Percentiles rank a stretch among this genome's conserved stretches.
These are phyloP conservation scores for Kwoniella europaea DNA, from an alignment of 768 basidiomycete species.

Conservation along the genomic window DNA sequence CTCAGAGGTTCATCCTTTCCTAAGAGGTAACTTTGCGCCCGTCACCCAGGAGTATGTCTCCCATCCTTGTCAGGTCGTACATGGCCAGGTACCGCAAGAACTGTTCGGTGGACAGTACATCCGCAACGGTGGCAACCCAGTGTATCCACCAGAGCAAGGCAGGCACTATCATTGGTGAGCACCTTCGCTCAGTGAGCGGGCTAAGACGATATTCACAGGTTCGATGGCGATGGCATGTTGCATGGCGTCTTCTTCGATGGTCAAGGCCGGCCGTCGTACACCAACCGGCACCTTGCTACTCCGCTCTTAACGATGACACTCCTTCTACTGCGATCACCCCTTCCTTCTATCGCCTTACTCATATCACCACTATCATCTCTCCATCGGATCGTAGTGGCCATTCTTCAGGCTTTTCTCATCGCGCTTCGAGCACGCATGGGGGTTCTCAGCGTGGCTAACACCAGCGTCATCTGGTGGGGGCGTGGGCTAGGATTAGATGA, in stretches of 20 bases:
- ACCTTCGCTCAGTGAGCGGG: background rate
- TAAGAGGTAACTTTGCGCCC: slow-evolving; percentile 59
- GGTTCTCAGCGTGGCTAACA: slow-evolving; percentile 59
- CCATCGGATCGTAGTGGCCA: slow-evolving; percentile 52
- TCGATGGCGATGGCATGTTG: slow-evolving; percentile 61
- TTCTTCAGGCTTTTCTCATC: slow-evolving; percentile 54
- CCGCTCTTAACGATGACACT: slow-evolving; percentile 49
- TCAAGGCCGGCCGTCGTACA: slow-evolving; percentile 49
- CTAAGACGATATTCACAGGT: slow-evolving; percentile 42
- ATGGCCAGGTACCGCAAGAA: slow-evolving; percentile 56
- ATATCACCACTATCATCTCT: slow-evolving; percentile 57
- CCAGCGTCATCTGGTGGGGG: slow-evolving; percentile 58
- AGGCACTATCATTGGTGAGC: slow-evolving; percentile 56
- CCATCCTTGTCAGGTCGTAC: slow-evolving; percentile 46
- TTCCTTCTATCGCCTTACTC: slow-evolving; percentile 57
- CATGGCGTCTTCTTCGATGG: slow-evolving; percentile 58
- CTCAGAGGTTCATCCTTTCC: slow-evolving; percentile 55
- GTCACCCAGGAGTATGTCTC: slow-evolving; percentile 55
- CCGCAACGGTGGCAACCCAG: slow-evolving; percentile 59
- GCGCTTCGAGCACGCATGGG: slow-evolving; percentile 53
- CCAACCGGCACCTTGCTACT: slow-evolving; percentile 54
- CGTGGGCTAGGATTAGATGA: slow-evolving; percentile 45
- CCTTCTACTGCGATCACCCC: slow-evolving; percentile 44
- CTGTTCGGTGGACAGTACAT: slow-evolving; percentile 59
- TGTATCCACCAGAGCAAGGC: slow-evolving; percentile 52